These are phyloP conservation scores for Pseudohyphozyma bogoriensis DNA, from an alignment of 768 basidiomycete species.

Conservation along the genomic window DNA sequence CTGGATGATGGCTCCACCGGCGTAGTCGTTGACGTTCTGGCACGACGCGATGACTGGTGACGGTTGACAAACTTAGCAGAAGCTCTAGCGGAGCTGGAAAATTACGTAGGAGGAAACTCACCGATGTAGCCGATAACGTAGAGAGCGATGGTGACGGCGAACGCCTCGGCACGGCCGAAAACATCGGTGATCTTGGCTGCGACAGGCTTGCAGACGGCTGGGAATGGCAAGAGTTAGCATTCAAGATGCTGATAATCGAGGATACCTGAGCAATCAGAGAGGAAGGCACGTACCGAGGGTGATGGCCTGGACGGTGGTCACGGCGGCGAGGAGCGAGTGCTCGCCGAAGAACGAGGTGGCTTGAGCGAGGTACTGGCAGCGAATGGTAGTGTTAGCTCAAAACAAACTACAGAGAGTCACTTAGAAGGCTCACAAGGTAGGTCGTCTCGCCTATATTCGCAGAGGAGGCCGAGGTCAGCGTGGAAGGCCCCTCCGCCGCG, in stretches of 20 bases:
- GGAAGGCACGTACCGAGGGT: conserved; percentile 14
- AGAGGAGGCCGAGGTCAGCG: too few species aligned
- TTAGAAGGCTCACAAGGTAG: too few species aligned
- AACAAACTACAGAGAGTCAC: too few species aligned
- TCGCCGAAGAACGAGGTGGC: conserved; percentile 49
- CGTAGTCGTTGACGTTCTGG: conserved; percentile 33
- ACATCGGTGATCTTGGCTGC: conserved; percentile 67
- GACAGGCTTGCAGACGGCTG: conserved; percentile 52
- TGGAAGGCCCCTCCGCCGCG: too few species aligned
- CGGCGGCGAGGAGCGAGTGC: conserved; percentile 51
- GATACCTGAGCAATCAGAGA: too few species aligned
- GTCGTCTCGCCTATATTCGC: too few species aligned
- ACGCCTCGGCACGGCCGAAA: conserved; percentile 56
- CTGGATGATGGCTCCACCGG: conserved; percentile 33
- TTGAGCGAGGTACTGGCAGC: neutral
- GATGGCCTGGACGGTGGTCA: conserved; percentile 38
- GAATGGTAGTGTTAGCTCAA: too few species aligned
- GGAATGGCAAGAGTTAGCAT: too few species aligned
- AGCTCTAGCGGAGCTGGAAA: neutral
- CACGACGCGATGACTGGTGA: conserved; percentile 31
- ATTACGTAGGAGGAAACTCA: conserved; percentile 35
- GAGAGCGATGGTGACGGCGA: conserved; percentile 49
- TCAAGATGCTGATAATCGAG: too few species aligned
- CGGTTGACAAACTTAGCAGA: too few species aligned
- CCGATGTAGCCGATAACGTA: conserved; percentile 50